Percentiles rank a stretch among this genome's conserved stretches.
Evolutionary conservation across 2,329 filamentous ascomycete genomes (phyloP).

Genomic region (Ophiocordyceps robertsii): DNA sequence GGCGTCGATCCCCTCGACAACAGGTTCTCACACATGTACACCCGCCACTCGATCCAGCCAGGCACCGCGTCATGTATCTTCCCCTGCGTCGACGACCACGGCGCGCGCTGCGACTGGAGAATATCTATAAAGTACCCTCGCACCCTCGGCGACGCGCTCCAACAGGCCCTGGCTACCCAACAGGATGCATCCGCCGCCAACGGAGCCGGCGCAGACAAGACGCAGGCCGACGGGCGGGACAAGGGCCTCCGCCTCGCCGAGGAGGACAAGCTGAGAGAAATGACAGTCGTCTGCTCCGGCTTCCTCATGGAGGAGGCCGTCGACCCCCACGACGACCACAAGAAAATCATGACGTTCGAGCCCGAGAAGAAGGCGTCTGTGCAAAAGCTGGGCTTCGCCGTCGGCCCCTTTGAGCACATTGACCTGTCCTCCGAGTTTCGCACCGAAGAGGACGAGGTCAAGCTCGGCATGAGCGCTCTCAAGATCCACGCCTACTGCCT

Average conservation of each 20-base stretch:
- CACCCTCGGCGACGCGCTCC: constrained; percentile 68
- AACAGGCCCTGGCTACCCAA: constrained; percentile 30
- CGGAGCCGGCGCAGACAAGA: constrained; percentile 18
- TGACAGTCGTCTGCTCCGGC: constrained; percentile 84
- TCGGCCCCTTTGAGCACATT: constrained; percentile 90
- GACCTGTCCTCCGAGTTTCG: constrained; percentile 76
- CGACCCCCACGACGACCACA: constrained; percentile 62
- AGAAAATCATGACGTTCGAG: constrained; percentile 80
- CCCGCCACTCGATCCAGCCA: constrained; percentile 64
- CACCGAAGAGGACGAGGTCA: constrained; percentile 82
- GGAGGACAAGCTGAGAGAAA: constrained; percentile 77
- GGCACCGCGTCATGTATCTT: constrained; percentile 79
- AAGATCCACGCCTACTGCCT: constrained; percentile 87
- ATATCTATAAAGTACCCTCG: constrained; percentile 76
- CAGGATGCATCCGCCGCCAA: constrained; percentile 14
- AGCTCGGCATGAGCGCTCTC: constrained; percentile 75
- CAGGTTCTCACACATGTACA: constrained; percentile 86
- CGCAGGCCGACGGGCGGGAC: constrained; percentile 27
- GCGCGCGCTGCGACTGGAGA: constrained; percentile 73
- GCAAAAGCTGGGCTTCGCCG: constrained; percentile 82
- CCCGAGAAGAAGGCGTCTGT: constrained; percentile 64
- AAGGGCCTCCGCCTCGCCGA: constrained; percentile 38
- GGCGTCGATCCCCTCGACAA: constrained; percentile 67
- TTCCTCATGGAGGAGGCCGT: constrained; percentile 72
- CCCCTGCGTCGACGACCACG: constrained; percentile 80